phyloP scores from a whole-genome alignment of 495 filamentous ascomycete genomes.

The Penicillium bialowiezense region DNA sequence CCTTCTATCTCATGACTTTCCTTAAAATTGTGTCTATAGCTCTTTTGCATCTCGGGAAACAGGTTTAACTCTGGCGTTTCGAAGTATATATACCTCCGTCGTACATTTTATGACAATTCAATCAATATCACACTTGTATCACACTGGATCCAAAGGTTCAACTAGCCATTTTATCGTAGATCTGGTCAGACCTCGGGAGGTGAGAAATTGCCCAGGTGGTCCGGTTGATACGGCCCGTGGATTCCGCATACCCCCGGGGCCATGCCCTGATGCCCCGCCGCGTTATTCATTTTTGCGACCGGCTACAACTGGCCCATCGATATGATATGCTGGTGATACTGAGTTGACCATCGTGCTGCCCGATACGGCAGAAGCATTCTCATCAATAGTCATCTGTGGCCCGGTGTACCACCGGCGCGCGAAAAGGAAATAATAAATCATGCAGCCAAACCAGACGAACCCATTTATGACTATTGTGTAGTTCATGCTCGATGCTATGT shows the following conservation, averaged over 20 bases:
- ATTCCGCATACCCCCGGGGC: too few species aligned
- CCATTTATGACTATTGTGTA: slow-evolving; percentile 65
- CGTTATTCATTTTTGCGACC: too few species aligned
- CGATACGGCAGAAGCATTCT: slow-evolving; percentile 2
- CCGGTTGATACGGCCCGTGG: too few species aligned
- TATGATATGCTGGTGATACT: too few species aligned
- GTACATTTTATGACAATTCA: neutral
- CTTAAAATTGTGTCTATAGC: slow-evolving; percentile 1
- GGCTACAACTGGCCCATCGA: too few species aligned
- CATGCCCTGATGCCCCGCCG: too few species aligned
- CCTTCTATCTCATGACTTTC: slow-evolving; percentile 19
- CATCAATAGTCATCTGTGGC: slow-evolving; percentile 64
- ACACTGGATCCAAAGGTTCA: too few species aligned
- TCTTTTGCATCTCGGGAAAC: neutral
- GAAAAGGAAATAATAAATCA: slow-evolving; percentile 63
- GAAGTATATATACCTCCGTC: slow-evolving; percentile 2
- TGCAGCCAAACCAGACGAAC: slow-evolving; percentile 58
- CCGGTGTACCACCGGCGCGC: slow-evolving; percentile 73
- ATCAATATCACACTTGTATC: neutral
- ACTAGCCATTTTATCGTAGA: too few species aligned
- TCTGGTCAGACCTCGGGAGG: too few species aligned
- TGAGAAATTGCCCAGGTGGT: too few species aligned
- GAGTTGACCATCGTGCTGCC: too few species aligned
- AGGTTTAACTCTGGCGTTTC: slow-evolving; percentile 8
- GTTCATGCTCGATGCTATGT: slow-evolving; percentile 55